Base-by-base conservation (phyloP, 495 filamentous ascomycete genomes). In the Penicillium crystallinum region DNA sequence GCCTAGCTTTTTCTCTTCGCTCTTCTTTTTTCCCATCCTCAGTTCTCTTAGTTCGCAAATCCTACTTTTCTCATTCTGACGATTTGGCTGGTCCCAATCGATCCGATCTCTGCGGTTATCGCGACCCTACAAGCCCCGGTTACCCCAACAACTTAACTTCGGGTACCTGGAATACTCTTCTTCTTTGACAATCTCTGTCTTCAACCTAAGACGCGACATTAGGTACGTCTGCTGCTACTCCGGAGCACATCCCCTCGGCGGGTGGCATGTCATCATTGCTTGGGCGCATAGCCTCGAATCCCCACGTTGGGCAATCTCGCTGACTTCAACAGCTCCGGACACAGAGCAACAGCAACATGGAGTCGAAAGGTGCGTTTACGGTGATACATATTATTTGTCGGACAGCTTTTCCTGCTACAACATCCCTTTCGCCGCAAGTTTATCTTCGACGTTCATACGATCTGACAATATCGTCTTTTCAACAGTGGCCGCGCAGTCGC, bases 401-500 rank as follows among this genome's bases (percentile, higher is more conserved):
- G 22, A 4, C 40, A 43, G 34, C 33, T 29, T 36, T 5, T 9
- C 6, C 9, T 25, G 14, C 46, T 46, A 29, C 21, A 45, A 27
- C 30, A 22, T 10, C 23, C 35, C 38, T 17, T 17, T 14, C 36
- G 19, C 23, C 35, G 3, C 41, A 19, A 8, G 3, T 15, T 21
- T 48, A 3, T 12, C 11, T 37, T 10, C n/a, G 36, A 17, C 21
- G 35, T 27, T 36, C 42, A 23, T 39, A 36, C 10, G 35, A 38
- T 50, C 55, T 64, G 35, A 59, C 40, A 6, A 49, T 42, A 19
- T 27, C 36, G 10, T 46, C 49, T 29, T 33, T 21, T 44, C 42
- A 65, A 60, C 42, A 65, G 62, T 56, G 37, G 58, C 58, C 22
- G 55, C 63, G 38, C 63, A 64, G 43, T 61, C 62, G 21, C 63